Evolutionary conservation across 768 basidiomycete genomes (phyloP).

Genomic region (Mycena chlorophos): DNA sequence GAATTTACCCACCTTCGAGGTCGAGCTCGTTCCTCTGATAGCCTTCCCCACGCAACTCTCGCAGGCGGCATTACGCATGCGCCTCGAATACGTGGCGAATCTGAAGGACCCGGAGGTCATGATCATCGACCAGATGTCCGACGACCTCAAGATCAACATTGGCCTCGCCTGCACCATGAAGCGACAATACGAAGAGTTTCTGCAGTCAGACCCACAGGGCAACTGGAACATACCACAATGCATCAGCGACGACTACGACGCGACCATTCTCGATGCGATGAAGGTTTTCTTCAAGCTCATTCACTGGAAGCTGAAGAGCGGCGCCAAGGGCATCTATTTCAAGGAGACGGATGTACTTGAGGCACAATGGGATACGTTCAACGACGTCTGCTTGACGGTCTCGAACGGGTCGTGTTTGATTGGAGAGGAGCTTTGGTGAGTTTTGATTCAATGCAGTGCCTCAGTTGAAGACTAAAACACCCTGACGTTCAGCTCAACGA

Average conservation of each 20-base stretch:
- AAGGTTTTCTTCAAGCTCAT: constrained; percentile 90
- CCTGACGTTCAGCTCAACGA: constrained; percentile 64
- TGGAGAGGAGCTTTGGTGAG: constrained; percentile 93
- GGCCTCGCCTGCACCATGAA: constrained; percentile 94
- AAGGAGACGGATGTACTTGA: constrained; percentile 99
- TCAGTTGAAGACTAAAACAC: no score
- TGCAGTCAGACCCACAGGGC: constrained; percentile 80
- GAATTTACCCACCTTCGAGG: constrained; percentile 89
- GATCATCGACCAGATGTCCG: constrained; percentile 91
- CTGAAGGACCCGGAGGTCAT: constrained; percentile 85
- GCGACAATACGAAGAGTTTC: constrained; percentile 89
- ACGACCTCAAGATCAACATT: constrained; percentile 88
- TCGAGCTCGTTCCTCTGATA: constrained; percentile 86
- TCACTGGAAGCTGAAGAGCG: constrained; percentile 94
- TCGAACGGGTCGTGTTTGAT: constrained; percentile 86
- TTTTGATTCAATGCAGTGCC: constrained; percentile 7
- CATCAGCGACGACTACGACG: constrained; percentile 87
- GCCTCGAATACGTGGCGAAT: constrained; percentile 85
- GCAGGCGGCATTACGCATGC: constrained; percentile 86
- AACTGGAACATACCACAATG: constrained; percentile 90
- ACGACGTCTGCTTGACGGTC: constrained; percentile 86
- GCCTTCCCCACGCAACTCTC: constrained; percentile 96
- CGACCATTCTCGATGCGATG: constrained; percentile 83
- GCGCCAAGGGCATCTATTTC: constrained; percentile 89
- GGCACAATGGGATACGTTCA: constrained; percentile 93